A percentile compares a stretch with the other conserved stretches of the same genome.
Conservation (phyloP, 1,284 basidiomycete species). For the Mycena sp. region DNA sequence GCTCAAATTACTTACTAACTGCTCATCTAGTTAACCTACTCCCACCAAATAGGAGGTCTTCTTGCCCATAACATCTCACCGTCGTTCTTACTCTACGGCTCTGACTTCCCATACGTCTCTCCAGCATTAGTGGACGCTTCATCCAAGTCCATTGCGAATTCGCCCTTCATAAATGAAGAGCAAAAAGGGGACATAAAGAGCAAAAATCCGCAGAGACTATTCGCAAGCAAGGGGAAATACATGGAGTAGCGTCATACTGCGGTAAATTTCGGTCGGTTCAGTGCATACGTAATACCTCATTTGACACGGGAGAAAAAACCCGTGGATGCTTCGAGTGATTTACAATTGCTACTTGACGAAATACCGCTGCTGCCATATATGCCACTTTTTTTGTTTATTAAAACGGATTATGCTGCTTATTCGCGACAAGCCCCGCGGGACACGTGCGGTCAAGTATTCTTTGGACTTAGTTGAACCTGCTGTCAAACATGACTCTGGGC, state of each 20-base stretch:
- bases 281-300: too few relatives aligned
- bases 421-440: too few relatives aligned
- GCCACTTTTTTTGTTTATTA: too few relatives aligned
- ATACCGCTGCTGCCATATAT: too few relatives aligned
- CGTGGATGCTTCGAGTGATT: too few relatives aligned
- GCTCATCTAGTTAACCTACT: slow-evolving; percentile 13
- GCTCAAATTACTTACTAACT: background rate
- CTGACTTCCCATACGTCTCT: slow-evolving; percentile 19
- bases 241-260: too few relatives aligned
- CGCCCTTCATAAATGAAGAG: slow-evolving; percentile 9
- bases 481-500: background rate
- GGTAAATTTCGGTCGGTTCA: too few relatives aligned
- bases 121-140: slow-evolving; percentile 5
- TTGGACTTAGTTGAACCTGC: too few relatives aligned
- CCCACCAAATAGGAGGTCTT: slow-evolving; percentile 17
- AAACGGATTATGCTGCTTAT: too few relatives aligned
- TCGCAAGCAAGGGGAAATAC: background rate
- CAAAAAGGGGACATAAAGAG: slow-evolving; percentile 6
- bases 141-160: slow-evolving; percentile 3
- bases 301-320: too few relatives aligned
- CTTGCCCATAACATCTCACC: slow-evolving; percentile 19
- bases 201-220: slow-evolving; percentile 5
- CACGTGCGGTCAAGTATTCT: too few relatives aligned
- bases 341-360: too few relatives aligned
- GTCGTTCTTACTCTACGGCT: slow-evolving; percentile 13